phyloP scores from a whole-genome alignment of 2,329 filamentous ascomycete species.

The Dendrostoma leiphaemia region DNA sequence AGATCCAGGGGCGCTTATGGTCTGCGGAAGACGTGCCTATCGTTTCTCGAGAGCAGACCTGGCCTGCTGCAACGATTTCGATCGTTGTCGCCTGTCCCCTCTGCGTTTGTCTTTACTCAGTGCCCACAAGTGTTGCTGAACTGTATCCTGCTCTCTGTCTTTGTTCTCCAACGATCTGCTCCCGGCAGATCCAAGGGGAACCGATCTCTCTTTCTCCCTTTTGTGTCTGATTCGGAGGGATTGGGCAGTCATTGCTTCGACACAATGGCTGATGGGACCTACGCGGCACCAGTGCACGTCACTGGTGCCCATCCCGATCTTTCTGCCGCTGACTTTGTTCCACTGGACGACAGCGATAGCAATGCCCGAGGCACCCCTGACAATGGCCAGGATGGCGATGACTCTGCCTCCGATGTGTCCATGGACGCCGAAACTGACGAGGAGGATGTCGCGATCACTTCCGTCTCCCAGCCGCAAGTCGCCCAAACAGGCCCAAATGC shows the following conservation, averaged over 20 bases:
- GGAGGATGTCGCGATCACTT: conserved; percentile 21
- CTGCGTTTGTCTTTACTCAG: conserved; percentile 3
- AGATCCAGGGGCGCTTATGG: neutral
- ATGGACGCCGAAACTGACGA: conserved; percentile 34
- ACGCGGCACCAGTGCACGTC: conserved; percentile 7
- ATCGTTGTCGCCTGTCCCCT: conserved; percentile 14
- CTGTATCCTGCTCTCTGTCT: conserved; percentile 8
- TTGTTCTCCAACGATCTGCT: conserved; percentile 8
- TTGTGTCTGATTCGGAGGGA: conserved; percentile 6
- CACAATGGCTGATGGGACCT: conserved; percentile 14
- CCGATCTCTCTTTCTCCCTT: conserved; percentile 3
- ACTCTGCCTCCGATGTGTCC: conserved; percentile 33
- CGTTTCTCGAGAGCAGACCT: neutral
- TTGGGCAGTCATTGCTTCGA: conserved; percentile 9
- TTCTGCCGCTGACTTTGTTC: conserved; percentile 18
- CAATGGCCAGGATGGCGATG: conserved; percentile 17
- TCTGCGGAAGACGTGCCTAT: conserved; percentile 1
- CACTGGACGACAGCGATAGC: conserved; percentile 19
- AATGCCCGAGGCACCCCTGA: conserved; percentile 7
- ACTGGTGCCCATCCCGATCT: conserved; percentile 11
- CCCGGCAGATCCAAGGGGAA: neutral
- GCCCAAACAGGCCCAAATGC: neutral
- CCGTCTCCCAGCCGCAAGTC: neutral
- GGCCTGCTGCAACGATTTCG: conserved; percentile 10
- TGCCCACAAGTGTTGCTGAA: conserved; percentile 20